A percentile compares a stretch with the other conserved stretches of the same genome.
These are phyloP conservation scores for Salix exigua DNA, from an alignment of 345 rosid species.

Conservation along the genomic window DNA sequence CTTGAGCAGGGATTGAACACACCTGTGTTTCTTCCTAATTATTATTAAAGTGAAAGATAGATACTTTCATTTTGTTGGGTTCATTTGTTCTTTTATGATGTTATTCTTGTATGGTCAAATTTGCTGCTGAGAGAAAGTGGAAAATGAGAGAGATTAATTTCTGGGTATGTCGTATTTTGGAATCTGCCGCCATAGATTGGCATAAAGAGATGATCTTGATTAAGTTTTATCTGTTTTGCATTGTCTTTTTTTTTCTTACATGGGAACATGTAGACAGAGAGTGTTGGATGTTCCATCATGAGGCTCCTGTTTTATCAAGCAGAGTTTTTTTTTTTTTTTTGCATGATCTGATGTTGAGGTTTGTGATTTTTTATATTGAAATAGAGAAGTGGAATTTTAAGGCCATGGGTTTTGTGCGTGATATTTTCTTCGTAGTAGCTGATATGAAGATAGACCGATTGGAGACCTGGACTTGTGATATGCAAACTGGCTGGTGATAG, in stretches of 20 bases:
- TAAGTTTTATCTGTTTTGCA: background rate
- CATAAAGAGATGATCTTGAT: background rate
- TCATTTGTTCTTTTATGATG: background rate
- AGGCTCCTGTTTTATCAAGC: background rate
- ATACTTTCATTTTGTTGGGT: background rate
- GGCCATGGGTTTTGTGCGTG: background rate
- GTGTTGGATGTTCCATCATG: background rate
- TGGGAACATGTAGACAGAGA: background rate
- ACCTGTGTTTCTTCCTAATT: background rate
- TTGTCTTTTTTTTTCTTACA: background rate
- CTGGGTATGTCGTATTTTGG: background rate
- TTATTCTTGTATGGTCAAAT: background rate
- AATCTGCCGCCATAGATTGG: background rate
- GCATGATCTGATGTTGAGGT: background rate
- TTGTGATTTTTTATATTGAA: background rate
- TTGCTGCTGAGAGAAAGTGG: background rate
- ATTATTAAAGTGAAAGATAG: background rate
- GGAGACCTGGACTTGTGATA: conserved; percentile 1
- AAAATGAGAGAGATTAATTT: background rate
- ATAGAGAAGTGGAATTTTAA: background rate
- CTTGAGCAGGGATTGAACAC: background rate
- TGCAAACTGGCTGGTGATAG: background rate
- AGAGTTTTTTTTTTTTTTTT: background rate
- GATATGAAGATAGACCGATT: background rate
- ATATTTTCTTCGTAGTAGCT: background rate